Percentiles rank a stretch among this genome's conserved stretches.
phyloP scores from a whole-genome alignment of 2,329 filamentous ascomycete genomes.

The Aspergillus versicolor region DNA sequence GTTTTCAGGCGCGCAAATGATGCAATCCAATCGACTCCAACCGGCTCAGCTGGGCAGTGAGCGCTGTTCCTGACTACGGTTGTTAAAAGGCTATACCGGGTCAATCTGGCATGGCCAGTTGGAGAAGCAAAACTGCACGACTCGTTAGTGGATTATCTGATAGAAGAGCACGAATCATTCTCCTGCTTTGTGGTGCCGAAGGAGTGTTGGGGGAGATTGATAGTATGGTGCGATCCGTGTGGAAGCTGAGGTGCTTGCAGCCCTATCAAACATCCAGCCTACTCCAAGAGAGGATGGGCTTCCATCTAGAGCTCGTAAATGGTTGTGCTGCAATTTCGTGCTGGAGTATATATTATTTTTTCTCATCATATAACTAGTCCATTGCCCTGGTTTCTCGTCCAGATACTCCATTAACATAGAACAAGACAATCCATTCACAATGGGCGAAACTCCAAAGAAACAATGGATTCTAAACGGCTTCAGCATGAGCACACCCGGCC shows the following conservation, averaged over 20 bases:
- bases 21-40: no score
- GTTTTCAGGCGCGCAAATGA: no score
- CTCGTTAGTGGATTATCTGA: no score
- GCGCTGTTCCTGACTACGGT: no score
- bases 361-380: background rate
- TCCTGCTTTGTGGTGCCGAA: background rate
- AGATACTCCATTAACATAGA: background rate
- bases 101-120: no score
- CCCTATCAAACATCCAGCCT: background rate
- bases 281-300: no score
- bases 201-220: background rate
- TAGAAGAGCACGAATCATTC: no score
- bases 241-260: background rate
- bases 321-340: background rate
- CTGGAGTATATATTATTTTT: background rate
- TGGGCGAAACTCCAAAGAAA: constrained; percentile 19
- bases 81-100: no score
- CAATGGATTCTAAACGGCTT: constrained; percentile 46
- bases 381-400: no score
- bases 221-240: background rate
- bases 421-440: background rate
- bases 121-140: no score
- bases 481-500: constrained; percentile 42
- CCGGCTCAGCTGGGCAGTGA: no score
- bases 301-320: background rate